Evolutionary conservation across 768 basidiomycete genomes (phyloP), one percentile per base, ranked within the genome.

Genomic region (Phlebiopsis gigantea): DNA sequence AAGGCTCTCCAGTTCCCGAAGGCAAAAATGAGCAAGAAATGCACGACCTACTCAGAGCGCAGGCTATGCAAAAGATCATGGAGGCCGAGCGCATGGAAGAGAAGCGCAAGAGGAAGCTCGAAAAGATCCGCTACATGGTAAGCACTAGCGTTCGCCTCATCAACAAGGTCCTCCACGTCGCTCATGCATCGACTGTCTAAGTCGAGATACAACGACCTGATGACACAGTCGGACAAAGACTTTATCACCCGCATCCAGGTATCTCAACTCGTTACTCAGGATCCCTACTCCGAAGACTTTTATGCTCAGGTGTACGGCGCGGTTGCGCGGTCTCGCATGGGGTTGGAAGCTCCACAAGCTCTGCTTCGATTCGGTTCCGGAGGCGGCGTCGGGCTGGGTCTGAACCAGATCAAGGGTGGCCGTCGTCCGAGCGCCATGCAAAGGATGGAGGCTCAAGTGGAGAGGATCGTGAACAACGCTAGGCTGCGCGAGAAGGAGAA

Each of bases 161-260:
- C 15, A 8, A n/a, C n/a, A n/a, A n/a, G n/a, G n/a, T 53, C 2
- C 25, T 17, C 24, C 14, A 41, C 12, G 24, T 21, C 31, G 2
- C 57, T 44, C 14, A 29, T 9, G 17, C 4, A 4, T 15, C 53
- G 24, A 31, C 24, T 25, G 19, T 19, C 56, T 8, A 52, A 93
- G 93, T 83, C 93, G 58, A 85, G 90, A 58, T 94, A 94, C 67
- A 96, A 96, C 63, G 92, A 94, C 69, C 79, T 95, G 34, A 96
- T 96, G 93, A 93, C 93, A 2, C 93, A 94, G 72, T 94, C 91
- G 10, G 97, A 99, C 78, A 98, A 98, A 74, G 97, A 98, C 68
- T 99, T 98, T 68, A 98, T 99, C 73, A 98, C 97, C 31, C 86
- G 97, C 24, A 98, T 99, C 61, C 97, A 99, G 71, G 92, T 99